Conservation (phyloP, 805 yeast species). For the Candida quercuum region DNA sequence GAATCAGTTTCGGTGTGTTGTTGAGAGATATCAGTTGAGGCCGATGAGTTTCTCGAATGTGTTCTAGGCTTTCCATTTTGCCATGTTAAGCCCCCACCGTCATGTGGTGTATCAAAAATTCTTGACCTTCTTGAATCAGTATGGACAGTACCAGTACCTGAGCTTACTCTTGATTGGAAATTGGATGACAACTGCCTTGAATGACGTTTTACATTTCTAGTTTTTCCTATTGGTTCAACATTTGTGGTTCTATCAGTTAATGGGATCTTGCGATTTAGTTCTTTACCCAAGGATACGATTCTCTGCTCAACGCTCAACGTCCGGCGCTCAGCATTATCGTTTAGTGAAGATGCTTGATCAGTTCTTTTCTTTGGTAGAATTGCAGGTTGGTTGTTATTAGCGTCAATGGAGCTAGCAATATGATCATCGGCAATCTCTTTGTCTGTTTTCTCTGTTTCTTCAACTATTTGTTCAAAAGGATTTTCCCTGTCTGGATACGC, state of each 20-base stretch:
- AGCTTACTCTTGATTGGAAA: not conserved
- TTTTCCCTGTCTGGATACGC: slow-evolving; percentile 1
- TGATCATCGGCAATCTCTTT: not conserved
- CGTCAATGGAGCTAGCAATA: too few relatives aligned
- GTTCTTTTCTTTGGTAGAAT: slow-evolving; percentile 11
- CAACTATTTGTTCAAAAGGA: not conserved
- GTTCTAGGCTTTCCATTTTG: slow-evolving; percentile 2
- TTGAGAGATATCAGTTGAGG: slow-evolving; percentile 2
- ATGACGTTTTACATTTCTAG: slow-evolving; percentile 5
- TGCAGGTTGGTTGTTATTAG: too few relatives aligned
- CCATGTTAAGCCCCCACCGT: too few relatives aligned
- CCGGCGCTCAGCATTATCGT: too few relatives aligned
- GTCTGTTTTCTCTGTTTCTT: slow-evolving; percentile 1
- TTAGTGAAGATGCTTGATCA: slow-evolving; percentile 1
- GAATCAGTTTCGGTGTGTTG: slow-evolving; percentile 1
- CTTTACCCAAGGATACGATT: slow-evolving; percentile 16
- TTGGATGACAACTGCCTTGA: slow-evolving; percentile 1
- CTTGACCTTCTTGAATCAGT: slow-evolving; percentile 1
- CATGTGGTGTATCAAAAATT: not conserved
- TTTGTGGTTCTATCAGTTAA: slow-evolving; percentile 13
- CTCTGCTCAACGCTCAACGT: slow-evolving; percentile 16
- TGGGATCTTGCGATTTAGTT: slow-evolving; percentile 19
- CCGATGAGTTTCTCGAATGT: not conserved
- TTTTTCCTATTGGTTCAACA: slow-evolving; percentile 6
- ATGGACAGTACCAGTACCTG: not conserved